These are phyloP conservation scores for Epithele typhae DNA, from an alignment of 768 basidiomycete genomes.

Conservation along the genomic window DNA sequence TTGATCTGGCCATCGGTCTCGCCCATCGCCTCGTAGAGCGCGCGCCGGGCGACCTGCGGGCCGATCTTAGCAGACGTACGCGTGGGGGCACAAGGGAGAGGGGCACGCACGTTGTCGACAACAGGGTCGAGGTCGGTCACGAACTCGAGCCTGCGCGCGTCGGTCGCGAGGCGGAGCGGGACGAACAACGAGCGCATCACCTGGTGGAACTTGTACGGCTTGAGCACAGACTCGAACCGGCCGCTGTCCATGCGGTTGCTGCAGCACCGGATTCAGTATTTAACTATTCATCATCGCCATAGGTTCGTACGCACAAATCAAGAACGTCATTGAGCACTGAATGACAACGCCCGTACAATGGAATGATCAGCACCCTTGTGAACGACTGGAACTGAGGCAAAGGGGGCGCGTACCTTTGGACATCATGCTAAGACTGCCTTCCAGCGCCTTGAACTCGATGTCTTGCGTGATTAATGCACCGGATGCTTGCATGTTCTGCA, in stretches of 20 bases:
- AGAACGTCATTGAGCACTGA: constrained; percentile 75
- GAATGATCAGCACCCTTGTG: not conserved
- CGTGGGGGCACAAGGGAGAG: not conserved
- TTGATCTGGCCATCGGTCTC: constrained; percentile 38
- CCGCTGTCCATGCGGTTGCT: constrained; percentile 88
- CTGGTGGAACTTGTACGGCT: constrained; percentile 75
- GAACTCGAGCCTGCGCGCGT: constrained; percentile 63
- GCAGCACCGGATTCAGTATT: not conserved
- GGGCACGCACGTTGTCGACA: constrained; percentile 54
- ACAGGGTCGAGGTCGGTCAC: constrained; percentile 62
- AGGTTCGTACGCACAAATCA: constrained; percentile 54
- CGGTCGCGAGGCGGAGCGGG: constrained; percentile 61
- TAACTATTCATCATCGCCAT: not conserved
- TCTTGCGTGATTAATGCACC: constrained; percentile 72
- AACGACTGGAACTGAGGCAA: not conserved
- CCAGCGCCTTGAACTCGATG: constrained; percentile 84
- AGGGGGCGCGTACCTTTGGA: constrained; percentile 53
- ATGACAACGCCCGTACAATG: not conserved
- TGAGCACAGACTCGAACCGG: constrained; percentile 66
- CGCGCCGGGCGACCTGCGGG: constrained; percentile 50
- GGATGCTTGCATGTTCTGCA: constrained; percentile 88
- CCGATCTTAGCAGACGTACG: not conserved
- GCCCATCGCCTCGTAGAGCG: constrained; percentile 58
- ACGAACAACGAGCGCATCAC: constrained; percentile 72
- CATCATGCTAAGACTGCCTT: constrained; percentile 85